phyloP scores from a whole-genome alignment of 805 yeast species.

The Yamadazyma sp. region DNA sequence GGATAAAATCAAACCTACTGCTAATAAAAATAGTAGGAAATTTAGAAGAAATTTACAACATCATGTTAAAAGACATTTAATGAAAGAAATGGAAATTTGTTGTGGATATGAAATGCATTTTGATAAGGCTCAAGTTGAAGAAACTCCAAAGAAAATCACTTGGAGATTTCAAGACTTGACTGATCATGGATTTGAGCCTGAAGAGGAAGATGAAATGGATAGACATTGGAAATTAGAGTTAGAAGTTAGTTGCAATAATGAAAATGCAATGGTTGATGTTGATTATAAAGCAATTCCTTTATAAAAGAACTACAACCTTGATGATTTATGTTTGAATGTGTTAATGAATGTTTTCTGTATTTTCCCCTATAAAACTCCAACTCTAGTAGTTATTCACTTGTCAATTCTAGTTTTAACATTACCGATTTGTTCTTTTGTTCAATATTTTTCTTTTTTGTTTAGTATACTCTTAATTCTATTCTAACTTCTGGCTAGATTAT shows the following conservation, averaged over 20 bases:
- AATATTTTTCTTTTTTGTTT: no score
- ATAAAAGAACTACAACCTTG: constrained; percentile 2
- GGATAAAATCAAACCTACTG: constrained; percentile 68
- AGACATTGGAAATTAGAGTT: constrained; percentile 66
- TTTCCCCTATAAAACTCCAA: no score
- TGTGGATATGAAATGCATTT: constrained; percentile 57
- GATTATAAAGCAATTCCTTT: constrained; percentile 57
- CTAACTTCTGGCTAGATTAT: constrained; percentile 27
- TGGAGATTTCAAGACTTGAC: constrained; percentile 64
- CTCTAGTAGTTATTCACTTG: no score
- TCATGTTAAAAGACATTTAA: constrained; percentile 67
- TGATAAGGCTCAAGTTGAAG: constrained; percentile 46
- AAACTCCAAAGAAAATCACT: constrained; percentile 46
- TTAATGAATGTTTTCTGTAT: background rate
- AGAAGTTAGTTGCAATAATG: constrained; percentile 63
- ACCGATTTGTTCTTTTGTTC: no score
- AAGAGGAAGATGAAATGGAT: constrained; percentile 43
- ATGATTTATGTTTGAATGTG: no score
- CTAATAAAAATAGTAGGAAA: constrained; percentile 68
- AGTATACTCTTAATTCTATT: no score
- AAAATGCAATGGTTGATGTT: constrained; percentile 64
- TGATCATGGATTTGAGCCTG: constrained; percentile 51
- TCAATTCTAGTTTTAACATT: no score
- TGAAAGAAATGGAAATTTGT: constrained; percentile 61
- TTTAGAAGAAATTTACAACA: constrained; percentile 73